These are phyloP conservation scores for Epithele typhae DNA, from an alignment of 768 basidiomycete species.

Conservation along the genomic window DNA sequence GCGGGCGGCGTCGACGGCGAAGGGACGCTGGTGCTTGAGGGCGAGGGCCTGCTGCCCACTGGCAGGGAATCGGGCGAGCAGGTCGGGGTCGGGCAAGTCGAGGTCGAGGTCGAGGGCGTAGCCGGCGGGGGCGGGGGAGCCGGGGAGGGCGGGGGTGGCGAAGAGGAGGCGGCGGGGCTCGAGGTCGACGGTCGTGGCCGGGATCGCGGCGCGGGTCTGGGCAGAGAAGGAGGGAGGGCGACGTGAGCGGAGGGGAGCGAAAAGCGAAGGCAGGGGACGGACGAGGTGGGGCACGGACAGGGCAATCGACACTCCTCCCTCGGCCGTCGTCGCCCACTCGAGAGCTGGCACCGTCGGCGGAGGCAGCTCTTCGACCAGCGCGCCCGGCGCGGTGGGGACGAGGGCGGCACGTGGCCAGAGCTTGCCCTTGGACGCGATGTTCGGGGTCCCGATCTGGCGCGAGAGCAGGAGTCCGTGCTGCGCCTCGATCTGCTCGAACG, in stretches of 20 bases:
- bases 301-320: constrained; percentile 33
- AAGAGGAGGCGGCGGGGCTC: constrained; percentile 57
- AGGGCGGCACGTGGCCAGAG: constrained; percentile 51
- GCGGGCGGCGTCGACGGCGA: constrained; percentile 57
- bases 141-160: constrained; percentile 23
- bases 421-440: constrained; percentile 74
- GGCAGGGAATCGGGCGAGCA: constrained; percentile 28
- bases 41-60: constrained; percentile 33
- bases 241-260: too few species aligned
- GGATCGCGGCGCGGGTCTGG: constrained; percentile 45
- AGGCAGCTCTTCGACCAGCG: constrained; percentile 45
- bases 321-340: constrained; percentile 53
- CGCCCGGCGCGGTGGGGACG: constrained; percentile 45
- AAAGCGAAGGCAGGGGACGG: constrained; percentile 22
- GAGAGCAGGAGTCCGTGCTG: constrained; percentile 59
- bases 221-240: not conserved
- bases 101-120: constrained; percentile 58
- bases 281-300: constrained; percentile 59
- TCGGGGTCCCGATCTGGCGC: constrained; percentile 66
- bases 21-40: constrained; percentile 53
- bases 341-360: constrained; percentile 19
- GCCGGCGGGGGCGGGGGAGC: constrained; percentile 11
- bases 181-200: constrained; percentile 55
- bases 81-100: constrained; percentile 49
- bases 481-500: constrained; percentile 61